These are phyloP conservation scores for Fusarium phyllophilum DNA, from an alignment of 2,329 filamentous ascomycete genomes.

Conservation along the genomic window DNA sequence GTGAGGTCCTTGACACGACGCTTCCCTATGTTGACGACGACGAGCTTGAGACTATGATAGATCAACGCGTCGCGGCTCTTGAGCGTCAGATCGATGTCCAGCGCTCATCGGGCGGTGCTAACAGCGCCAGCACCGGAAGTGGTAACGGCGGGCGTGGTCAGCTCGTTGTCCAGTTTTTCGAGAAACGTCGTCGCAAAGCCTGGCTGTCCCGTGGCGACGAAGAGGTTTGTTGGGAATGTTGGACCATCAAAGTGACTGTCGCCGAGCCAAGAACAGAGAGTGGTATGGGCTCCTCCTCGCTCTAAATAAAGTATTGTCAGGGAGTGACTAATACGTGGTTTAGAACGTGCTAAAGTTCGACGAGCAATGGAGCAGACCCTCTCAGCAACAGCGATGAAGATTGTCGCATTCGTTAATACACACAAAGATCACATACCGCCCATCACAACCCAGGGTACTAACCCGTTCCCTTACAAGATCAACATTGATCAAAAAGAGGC, in stretches of 20 bases:
- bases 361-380: slow-evolving; percentile 91
- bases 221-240: slow-evolving; percentile 96
- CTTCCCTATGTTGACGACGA: slow-evolving; percentile 90
- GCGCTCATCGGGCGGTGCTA: slow-evolving; percentile 51
- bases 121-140: slow-evolving; percentile 10
- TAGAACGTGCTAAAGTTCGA: slow-evolving; percentile 88
- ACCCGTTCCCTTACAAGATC: slow-evolving; percentile 96
- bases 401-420: slow-evolving; percentile 84
- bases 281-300: slow-evolving; percentile 63
- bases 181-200: slow-evolving; percentile 85
- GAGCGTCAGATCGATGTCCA: slow-evolving; percentile 78
- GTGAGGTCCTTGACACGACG: slow-evolving; percentile 90
- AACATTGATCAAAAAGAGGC: slow-evolving; percentile 83
- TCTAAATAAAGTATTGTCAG: neutral
- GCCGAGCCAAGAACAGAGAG: slow-evolving; percentile 89
- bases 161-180: slow-evolving; percentile 91
- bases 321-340: neutral
- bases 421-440: slow-evolving; percentile 97
- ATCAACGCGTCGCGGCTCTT: slow-evolving; percentile 82
- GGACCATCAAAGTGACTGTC: slow-evolving; percentile 93
- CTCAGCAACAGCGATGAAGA: slow-evolving; percentile 87
- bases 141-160: slow-evolving; percentile 74
- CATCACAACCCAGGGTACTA: slow-evolving; percentile 92
- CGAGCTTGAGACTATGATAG: slow-evolving; percentile 92
- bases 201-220: slow-evolving; percentile 86